Conservation (phyloP, 345 rosid genomes). For the Euphorbia peplus region DNA sequence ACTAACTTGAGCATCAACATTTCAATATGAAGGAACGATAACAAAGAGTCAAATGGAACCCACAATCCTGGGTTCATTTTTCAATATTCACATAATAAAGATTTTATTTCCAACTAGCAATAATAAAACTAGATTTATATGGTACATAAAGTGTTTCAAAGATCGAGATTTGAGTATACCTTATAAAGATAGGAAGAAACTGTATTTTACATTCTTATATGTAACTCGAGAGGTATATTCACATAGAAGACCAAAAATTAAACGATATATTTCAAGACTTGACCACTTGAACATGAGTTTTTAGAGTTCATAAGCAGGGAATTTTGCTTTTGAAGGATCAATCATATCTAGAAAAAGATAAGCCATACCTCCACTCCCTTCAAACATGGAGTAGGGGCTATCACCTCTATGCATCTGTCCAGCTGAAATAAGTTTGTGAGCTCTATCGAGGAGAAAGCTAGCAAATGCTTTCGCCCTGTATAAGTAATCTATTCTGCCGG, state of each 20-base stretch:
- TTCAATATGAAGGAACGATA: no score
- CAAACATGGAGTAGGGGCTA: conserved; percentile 28
- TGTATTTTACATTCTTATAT: conserved; percentile 1
- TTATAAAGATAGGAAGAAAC: not conserved
- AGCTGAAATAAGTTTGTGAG: conserved; percentile 23
- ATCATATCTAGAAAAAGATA: conserved; percentile 23
- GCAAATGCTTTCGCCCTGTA: conserved; percentile 31
- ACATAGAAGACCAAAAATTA: not conserved
- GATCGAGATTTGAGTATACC: no score
- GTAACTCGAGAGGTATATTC: not conserved
- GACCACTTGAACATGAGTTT: no score
- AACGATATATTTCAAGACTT: no score
- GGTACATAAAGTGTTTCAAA: no score
- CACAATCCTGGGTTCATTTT: not conserved
- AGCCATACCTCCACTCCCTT: conserved; percentile 32
- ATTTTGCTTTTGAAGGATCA: conserved; percentile 22
- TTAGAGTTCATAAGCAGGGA: conserved; percentile 31
- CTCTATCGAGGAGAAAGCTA: conserved; percentile 28
- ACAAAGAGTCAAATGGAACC: no score
- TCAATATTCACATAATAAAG: not conserved
- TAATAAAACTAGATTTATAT: not conserved
- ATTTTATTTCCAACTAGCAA: not conserved
- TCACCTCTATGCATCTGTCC: conserved; percentile 34
- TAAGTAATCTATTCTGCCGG: conserved; percentile 21
- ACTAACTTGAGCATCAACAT: no score